A percentile compares a stretch with the other conserved stretches of the same genome.
phyloP scores from a whole-genome alignment of 2,329 filamentous ascomycete genomes.

The Myriosclerotinia scirpicola region DNA sequence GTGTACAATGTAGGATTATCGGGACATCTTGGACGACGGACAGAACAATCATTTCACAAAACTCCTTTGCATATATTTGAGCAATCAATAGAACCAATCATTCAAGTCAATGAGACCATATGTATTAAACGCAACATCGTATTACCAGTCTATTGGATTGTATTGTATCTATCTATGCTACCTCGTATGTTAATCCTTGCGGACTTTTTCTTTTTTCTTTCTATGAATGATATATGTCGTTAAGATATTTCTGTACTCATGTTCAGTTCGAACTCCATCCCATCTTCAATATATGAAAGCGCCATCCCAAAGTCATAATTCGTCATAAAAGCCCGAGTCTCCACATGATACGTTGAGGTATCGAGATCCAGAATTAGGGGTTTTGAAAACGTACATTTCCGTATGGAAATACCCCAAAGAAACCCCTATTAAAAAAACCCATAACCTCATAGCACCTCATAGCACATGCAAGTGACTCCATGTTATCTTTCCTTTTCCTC shows the following conservation, averaged over 20 bases:
- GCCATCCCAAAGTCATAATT: conserved; percentile 13
- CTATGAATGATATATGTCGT: conserved; percentile 22
- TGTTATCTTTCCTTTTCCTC: background rate
- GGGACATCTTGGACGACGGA: background rate
- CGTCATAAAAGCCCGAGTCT: conserved; percentile 11
- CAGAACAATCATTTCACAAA: background rate
- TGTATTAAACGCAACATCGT: background rate
- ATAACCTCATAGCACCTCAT: conserved; percentile 11
- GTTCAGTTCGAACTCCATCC: background rate
- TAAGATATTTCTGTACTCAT: conserved; percentile 17
- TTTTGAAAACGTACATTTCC: background rate
- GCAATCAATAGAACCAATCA: background rate
- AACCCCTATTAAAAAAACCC: background rate
- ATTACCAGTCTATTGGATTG: conserved; percentile 11
- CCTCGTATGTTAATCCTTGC: conserved; percentile 13
- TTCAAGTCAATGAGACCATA: background rate
- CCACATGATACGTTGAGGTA: conserved; percentile 10
- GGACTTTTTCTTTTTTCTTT: conserved; percentile 20
- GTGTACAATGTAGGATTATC: background rate
- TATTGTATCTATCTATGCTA: conserved; percentile 15
- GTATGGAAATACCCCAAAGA: background rate
- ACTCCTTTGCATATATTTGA: background rate
- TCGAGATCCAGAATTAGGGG: background rate
- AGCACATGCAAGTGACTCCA: conserved; percentile 4
- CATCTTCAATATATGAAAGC: conserved; percentile 12